Evolutionary conservation across 345 rosid species (phyloP).

Genomic region (Rhizophora mangle): DNA sequence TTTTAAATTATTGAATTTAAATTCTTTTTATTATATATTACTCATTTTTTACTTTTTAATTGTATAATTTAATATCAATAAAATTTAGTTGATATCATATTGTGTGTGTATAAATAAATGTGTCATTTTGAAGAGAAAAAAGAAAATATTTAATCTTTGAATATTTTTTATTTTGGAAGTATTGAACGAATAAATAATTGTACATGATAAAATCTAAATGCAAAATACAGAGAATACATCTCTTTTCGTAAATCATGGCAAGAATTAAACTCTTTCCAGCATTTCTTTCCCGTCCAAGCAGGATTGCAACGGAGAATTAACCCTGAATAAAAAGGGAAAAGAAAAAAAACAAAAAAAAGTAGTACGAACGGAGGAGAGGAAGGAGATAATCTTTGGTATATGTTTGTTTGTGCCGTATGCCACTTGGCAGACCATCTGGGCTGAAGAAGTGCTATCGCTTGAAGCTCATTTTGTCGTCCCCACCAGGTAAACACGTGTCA

Average conservation of each 20-base stretch:
- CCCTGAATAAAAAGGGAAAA: too few relatives aligned
- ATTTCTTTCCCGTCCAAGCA: neutral
- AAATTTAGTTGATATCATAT: neutral
- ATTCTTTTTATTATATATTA: too few relatives aligned
- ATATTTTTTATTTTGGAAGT: too few relatives aligned
- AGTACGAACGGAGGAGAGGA: too few relatives aligned
- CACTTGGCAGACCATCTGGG: slow-evolving; percentile 23
- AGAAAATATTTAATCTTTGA: neutral
- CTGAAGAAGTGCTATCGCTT: slow-evolving; percentile 5
- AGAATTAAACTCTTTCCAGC: neutral
- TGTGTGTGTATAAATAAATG: neutral
- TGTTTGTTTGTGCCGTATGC: neutral
- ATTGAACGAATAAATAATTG: neutral
- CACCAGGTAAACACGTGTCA: neutral
- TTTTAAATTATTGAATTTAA: too few relatives aligned
- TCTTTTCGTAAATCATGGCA: neutral
- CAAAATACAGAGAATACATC: neutral
- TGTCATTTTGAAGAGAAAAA: too few relatives aligned
- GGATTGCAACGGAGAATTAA: too few relatives aligned
- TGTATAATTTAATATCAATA: too few relatives aligned
- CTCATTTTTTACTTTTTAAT: too few relatives aligned
- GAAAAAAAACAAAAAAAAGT: too few relatives aligned
- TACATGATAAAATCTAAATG: neutral
- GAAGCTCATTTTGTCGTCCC: neutral
- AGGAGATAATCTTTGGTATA: too few relatives aligned